Evolutionary conservation across 2,329 filamentous ascomycete genomes (phyloP).

Genomic region (Sporothrix humicola): DNA sequence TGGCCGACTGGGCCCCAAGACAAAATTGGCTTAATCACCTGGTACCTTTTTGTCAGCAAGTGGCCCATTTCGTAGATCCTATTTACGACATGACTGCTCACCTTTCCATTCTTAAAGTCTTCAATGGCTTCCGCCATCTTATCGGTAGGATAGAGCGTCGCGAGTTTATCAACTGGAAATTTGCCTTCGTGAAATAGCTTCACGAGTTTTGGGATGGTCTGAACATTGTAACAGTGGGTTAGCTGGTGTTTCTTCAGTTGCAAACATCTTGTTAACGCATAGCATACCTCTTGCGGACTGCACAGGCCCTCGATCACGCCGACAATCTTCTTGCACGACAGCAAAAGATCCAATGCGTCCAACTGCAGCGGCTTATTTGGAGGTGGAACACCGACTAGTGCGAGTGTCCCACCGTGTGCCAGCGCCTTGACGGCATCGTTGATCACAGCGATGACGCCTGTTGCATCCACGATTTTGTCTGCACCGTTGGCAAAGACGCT

Average conservation of each 20-base stretch:
- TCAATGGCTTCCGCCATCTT: background rate
- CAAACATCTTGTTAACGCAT: background rate
- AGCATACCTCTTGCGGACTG: constrained; percentile 8
- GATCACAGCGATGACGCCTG: background rate
- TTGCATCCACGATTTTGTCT: constrained; percentile 3
- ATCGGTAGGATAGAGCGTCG: background rate
- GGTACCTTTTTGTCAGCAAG: background rate
- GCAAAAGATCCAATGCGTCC: background rate
- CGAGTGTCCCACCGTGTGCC: background rate
- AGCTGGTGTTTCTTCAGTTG: background rate
- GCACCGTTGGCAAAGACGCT: background rate
- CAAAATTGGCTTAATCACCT: constrained; percentile 5
- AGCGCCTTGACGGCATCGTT: background rate
- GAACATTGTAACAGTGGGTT: background rate
- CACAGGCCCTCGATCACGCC: background rate
- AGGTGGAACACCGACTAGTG: constrained; percentile 1
- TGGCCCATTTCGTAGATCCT: background rate
- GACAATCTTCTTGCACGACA: constrained; percentile 12
- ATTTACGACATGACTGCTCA: background rate
- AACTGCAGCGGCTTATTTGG: background rate
- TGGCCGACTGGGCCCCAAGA: background rate
- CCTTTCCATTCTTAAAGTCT: background rate
- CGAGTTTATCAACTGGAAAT: background rate
- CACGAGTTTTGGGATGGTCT: background rate
- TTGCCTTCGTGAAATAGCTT: background rate